phyloP scores from a whole-genome alignment of 2,329 filamentous ascomycete species.

The Pyricularia grisea region DNA sequence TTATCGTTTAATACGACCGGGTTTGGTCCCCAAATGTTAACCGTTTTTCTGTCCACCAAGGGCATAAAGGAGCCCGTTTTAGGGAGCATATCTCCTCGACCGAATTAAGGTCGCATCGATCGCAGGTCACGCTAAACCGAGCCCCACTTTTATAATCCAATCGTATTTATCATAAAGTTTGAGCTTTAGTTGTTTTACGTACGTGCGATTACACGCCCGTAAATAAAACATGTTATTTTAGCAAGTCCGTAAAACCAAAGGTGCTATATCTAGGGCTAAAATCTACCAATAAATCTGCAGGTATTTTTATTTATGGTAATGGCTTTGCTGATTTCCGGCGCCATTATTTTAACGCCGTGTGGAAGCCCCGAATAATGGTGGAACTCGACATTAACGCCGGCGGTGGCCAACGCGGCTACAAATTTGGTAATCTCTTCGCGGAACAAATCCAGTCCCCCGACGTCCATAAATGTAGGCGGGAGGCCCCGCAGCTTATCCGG shows the following conservation, averaged over 20 bases:
- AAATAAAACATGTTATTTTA: too few species aligned
- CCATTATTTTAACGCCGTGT: slow-evolving; percentile 23
- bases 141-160: too few species aligned
- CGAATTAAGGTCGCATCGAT: too few species aligned
- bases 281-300: background rate
- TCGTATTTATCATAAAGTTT: too few species aligned
- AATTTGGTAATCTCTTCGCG: slow-evolving; percentile 22
- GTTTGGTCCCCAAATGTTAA: too few species aligned
- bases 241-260: background rate
- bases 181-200: too few species aligned
- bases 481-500: slow-evolving; percentile 16
- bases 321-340: background rate
- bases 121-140: too few species aligned
- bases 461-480: slow-evolving; percentile 27
- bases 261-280: background rate
- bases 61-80: too few species aligned
- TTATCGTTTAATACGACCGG: too few species aligned
- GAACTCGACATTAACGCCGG: slow-evolving; percentile 25
- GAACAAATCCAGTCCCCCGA: slow-evolving; percentile 29
- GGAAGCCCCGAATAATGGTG: slow-evolving; percentile 30
- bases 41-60: too few species aligned
- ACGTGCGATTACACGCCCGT: too few species aligned
- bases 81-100: too few species aligned
- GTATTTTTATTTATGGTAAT: background rate
- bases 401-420: slow-evolving; percentile 20